A percentile compares a stretch with the other conserved stretches of the same genome.
Conservation (phyloP, 2,329 filamentous ascomycete species). For the Ophiostoma sp. region DNA sequence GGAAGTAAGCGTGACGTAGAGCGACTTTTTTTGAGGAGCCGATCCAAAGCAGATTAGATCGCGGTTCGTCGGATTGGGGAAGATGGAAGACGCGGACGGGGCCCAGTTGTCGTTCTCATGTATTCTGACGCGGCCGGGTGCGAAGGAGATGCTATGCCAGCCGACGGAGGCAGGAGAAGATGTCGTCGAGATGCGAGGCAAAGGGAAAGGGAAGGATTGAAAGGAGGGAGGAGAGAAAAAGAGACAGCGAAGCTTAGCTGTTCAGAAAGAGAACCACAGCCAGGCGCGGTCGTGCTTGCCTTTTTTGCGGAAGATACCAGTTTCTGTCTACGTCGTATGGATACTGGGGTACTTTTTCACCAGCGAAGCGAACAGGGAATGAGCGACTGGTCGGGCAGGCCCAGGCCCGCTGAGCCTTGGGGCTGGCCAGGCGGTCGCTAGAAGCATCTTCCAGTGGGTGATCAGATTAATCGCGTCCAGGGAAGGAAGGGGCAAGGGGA, state of each 20-base stretch:
- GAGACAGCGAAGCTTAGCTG: constrained; percentile 18
- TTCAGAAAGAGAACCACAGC: neutral
- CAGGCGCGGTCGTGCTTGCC: constrained; percentile 5
- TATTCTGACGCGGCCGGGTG: neutral
- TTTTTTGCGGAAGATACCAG: constrained; percentile 9
- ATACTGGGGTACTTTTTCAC: neutral
- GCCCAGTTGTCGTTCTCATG: neutral
- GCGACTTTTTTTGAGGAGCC: neutral
- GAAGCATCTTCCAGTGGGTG: neutral
- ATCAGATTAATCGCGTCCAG: neutral
- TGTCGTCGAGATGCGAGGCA: constrained; percentile 3
- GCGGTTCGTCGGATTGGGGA: neutral
- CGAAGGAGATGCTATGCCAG: neutral
- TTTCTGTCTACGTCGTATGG: constrained; percentile 9
- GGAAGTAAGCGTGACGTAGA: constrained; percentile 13
- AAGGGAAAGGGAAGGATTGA: neutral
- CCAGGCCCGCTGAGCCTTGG: neutral
- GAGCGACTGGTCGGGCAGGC: neutral
- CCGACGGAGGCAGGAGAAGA: neutral
- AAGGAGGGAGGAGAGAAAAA: constrained; percentile 11
- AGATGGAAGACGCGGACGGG: neutral
- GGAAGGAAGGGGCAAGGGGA: constrained; percentile 10
- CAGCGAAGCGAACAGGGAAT: constrained; percentile 8
- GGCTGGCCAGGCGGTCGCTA: neutral
- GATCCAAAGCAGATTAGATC: constrained; percentile 2